phyloP scores from a whole-genome alignment of 1,284 basidiomycete genomes.

The Ustilago esculenta region DNA sequence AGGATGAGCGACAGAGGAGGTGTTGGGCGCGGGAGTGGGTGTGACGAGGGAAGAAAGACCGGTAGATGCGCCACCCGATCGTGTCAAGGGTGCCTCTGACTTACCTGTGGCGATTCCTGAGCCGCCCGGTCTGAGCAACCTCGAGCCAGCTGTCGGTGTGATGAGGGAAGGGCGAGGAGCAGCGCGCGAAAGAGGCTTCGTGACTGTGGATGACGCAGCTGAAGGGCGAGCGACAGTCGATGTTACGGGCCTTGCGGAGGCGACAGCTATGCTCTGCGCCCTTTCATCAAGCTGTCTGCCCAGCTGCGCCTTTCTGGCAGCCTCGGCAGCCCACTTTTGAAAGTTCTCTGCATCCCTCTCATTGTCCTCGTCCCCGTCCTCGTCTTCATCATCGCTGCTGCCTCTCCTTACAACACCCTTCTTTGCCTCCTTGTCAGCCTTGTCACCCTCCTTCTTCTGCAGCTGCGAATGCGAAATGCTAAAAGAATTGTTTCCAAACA shows the following conservation, averaged over 20 bases:
- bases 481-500: conserved; percentile 35
- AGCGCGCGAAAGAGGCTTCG: conserved; percentile 11
- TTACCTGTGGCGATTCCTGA: conserved; percentile 4
- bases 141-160: conserved; percentile 19
- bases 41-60: neutral
- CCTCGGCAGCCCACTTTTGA: conserved; percentile 37
- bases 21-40: neutral
- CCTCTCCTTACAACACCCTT: neutral
- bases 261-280: conserved; percentile 1
- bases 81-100: neutral
- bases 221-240: conserved; percentile 13
- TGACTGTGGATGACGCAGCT: neutral
- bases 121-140: conserved; percentile 22
- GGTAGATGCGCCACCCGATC: conserved; percentile 25
- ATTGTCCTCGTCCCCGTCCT: conserved; percentile 21
- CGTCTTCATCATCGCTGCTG: conserved; percentile 17
- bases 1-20: neutral
- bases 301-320: conserved; percentile 25
- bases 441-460: neutral
- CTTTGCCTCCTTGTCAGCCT: neutral
- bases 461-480: conserved; percentile 10
- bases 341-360: conserved; percentile 17
- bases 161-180: conserved; percentile 18
- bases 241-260: neutral
- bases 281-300: conserved; percentile 3